Percentiles rank a stretch among this genome's conserved stretches.
Conservation (phyloP, 805 yeast species). For the Starmera caribaea region DNA sequence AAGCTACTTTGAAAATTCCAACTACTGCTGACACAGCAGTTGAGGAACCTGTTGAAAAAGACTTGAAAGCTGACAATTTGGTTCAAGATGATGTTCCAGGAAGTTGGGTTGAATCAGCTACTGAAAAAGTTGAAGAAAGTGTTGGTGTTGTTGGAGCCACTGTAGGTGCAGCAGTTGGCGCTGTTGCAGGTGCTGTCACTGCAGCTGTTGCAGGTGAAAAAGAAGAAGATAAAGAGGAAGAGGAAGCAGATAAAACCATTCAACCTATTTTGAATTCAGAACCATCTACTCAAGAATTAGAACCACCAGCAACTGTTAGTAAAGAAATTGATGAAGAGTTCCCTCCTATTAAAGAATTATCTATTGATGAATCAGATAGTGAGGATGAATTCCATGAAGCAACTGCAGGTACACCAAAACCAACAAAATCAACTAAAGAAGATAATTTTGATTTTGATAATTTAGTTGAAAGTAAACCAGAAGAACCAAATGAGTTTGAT, state of each 20-base stretch:
- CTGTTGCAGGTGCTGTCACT: conserved; percentile 10
- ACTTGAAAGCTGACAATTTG: conserved; percentile 7
- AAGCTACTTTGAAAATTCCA: conserved; percentile 4
- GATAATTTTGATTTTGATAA: not conserved
- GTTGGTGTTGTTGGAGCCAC: conserved; percentile 27
- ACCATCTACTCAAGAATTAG: too few relatives aligned
- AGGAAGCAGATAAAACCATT: too few relatives aligned
- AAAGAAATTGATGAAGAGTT: conserved; percentile 35
- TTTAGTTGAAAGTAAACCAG: conserved; percentile 6
- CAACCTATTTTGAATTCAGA: too few relatives aligned
- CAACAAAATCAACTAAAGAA: not conserved
- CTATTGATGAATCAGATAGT: conserved; percentile 42
- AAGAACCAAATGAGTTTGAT: conserved; percentile 14
- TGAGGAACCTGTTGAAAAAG: not conserved
- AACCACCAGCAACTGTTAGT: conserved; percentile 1
- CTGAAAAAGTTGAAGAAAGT: conserved; percentile 18
- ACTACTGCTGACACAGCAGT: not conserved
- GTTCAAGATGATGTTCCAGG: conserved; percentile 21
- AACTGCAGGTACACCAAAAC: conserved; percentile 22
- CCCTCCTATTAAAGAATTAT: conserved; percentile 52
- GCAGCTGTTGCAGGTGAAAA: conserved; percentile 5
- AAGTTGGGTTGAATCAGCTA: conserved; percentile 12
- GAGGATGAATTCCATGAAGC: conserved; percentile 31
- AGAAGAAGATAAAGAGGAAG: conserved; percentile 2
- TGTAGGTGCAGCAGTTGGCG: conserved; percentile 16